Percentiles rank a stretch among this genome's conserved stretches.
Evolutionary conservation across 805 yeast genomes (phyloP).

Genomic region (Saccharomycopsis lassenensis): DNA sequence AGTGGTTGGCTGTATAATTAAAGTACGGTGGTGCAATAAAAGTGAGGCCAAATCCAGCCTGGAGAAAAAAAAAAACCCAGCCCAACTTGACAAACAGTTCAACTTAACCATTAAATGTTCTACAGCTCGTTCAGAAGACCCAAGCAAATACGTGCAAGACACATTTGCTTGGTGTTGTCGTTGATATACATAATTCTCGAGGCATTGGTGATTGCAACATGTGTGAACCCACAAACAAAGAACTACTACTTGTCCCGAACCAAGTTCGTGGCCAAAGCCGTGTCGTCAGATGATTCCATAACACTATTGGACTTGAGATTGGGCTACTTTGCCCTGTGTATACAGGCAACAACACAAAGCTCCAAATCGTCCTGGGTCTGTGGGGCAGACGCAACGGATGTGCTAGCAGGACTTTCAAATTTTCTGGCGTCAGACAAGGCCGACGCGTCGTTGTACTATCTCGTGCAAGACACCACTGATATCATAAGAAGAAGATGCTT

Average conservation of each 20-base stretch:
- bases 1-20: too few relatives aligned
- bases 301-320: constrained; percentile 6
- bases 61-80: too few relatives aligned
- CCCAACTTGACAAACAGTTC: too few relatives aligned
- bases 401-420: constrained; percentile 10
- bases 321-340: constrained; percentile 17
- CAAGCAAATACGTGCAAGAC: constrained; percentile 7
- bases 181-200: constrained; percentile 15
- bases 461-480: constrained; percentile 13
- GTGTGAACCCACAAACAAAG: constrained; percentile 7
- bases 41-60: too few relatives aligned
- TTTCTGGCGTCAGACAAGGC: constrained; percentile 6
- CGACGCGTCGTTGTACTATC: constrained; percentile 8
- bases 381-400: too few relatives aligned
- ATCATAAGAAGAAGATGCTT: constrained; percentile 14
- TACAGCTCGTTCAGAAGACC: too few relatives aligned
- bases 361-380: too few relatives aligned
- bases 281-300: constrained; percentile 2
- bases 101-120: too few relatives aligned
- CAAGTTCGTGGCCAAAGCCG: constrained; percentile 4
- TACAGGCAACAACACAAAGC: constrained; percentile 2
- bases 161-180: constrained; percentile 15
- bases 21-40: too few relatives aligned
- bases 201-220: constrained; percentile 17
- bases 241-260: constrained; percentile 8